These are phyloP conservation scores for Penicillium atrosanguineum DNA, from an alignment of 495 filamentous ascomycete genomes.

Conservation along the genomic window DNA sequence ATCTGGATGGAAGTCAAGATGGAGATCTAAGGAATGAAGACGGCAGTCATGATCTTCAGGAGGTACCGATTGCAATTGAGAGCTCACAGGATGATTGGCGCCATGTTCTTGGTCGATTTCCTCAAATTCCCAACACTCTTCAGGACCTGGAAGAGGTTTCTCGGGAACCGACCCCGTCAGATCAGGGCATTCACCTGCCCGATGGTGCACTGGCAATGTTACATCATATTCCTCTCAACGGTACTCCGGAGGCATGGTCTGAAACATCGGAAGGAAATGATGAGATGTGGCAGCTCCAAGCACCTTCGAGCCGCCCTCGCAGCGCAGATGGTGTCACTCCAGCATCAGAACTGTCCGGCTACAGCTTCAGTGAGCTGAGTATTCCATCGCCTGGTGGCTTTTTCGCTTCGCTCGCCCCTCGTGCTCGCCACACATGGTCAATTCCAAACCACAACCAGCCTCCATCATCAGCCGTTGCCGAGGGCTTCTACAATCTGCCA, in stretches of 20 bases:
- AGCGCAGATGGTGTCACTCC: constrained; percentile 47
- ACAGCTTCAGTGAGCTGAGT: constrained; percentile 66
- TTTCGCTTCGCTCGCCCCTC: constrained; percentile 75
- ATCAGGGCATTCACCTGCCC: constrained; percentile 68
- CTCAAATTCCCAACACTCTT: constrained; percentile 26
- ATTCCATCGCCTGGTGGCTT: constrained; percentile 90
- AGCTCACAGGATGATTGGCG: constrained; percentile 36
- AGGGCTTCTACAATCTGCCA: constrained; percentile 79
- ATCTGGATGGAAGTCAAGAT: constrained; percentile 26
- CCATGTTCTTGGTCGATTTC: constrained; percentile 38
- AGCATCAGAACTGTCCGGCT: constrained; percentile 45
- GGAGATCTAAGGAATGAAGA: constrained; percentile 13
- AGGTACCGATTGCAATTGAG: constrained; percentile 38
- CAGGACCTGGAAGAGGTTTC: constrained; percentile 26
- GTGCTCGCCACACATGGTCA: constrained; percentile 75
- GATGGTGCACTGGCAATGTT: constrained; percentile 75
- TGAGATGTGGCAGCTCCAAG: constrained; percentile 44
- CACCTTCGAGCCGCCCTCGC: constrained; percentile 29
- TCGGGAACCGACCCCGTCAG: constrained; percentile 46
- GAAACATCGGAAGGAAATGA: constrained; percentile 47
- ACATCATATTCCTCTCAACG: constrained; percentile 65
- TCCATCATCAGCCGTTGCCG: constrained; percentile 75
- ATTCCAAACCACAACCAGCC: constrained; percentile 45
- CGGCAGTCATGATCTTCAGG: constrained; percentile 19
- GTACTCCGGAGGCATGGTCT: constrained; percentile 42